Evolutionary conservation across 2,329 filamentous ascomycete species (phyloP).

Genomic region (Rhynchosporium agropyri): DNA sequence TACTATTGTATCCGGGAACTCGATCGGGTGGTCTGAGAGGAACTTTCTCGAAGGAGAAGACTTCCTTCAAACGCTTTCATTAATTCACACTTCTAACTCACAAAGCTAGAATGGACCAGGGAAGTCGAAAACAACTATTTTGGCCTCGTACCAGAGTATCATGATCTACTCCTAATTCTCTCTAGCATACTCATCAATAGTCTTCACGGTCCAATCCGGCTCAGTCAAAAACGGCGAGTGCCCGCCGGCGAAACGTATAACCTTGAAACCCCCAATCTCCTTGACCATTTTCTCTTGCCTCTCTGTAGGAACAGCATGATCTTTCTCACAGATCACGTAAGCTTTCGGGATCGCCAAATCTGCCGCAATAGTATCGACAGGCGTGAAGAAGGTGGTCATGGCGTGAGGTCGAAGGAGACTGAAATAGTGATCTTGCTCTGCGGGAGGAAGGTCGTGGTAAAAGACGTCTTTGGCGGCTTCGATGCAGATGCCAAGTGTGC

Average conservation of each 20-base stretch:
- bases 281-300: constrained; percentile 19
- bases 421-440: constrained; percentile 9
- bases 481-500: not conserved
- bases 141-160: too few species aligned
- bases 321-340: constrained; percentile 16
- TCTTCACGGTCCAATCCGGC: constrained; percentile 18
- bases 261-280: constrained; percentile 15
- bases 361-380: constrained; percentile 15
- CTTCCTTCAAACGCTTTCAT: too few species aligned
- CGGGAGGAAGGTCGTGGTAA: constrained; percentile 11
- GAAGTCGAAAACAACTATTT: too few species aligned
- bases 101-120: too few species aligned
- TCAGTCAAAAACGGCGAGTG: constrained; percentile 26
- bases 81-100: too few species aligned
- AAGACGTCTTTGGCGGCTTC: not conserved
- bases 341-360: constrained; percentile 16
- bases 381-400: not conserved
- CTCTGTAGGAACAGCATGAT: constrained; percentile 12
- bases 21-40: too few species aligned
- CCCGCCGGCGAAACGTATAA: constrained; percentile 6
- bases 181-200: constrained; percentile 17
- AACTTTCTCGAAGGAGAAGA: too few species aligned
- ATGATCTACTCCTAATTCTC: not conserved
- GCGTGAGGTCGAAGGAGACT: not conserved
- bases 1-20: too few species aligned